Evolutionary conservation across 441 rosid genomes (phyloP), one percentile per base, ranked within the genome.

Genomic region (Populus hybrid): DNA sequence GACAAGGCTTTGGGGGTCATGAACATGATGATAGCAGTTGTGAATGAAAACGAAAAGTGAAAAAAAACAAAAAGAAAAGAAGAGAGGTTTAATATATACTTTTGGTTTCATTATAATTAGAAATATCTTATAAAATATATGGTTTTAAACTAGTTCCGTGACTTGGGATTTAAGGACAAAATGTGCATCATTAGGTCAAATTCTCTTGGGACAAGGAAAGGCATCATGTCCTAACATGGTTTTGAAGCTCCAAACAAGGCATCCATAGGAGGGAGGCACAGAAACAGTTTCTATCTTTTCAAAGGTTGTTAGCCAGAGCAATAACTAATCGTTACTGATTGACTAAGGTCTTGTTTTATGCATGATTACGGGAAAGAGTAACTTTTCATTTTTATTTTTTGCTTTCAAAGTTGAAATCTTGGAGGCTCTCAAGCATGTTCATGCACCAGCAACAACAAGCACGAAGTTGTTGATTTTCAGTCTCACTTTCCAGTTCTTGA

Each of bases 91-190:
- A 24, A 9, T 10, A 18, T 9, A 40, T 21, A 36, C 26, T 82
- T 64, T 75, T 23, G 40, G 69, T 69, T 65, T 67, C 71, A 40
- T 70, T 66, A 50, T 77, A 73, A 46, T 50, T 10, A 3, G 11
- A 9, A 61, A 5, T 26, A 69, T 72, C 63, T 35, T 2, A 38
- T 65, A 34, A 21, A 26, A 36, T 46, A 65, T 50, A 10, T 18
- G 19, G 68, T 59, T 12, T 40, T 57, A 40, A 53, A 69, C 9
- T 4, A 65, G 69, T 81, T 77, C 50, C n/a, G 42, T 75, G 80
- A 67, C 65, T 67, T 79, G 82, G 70, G 69, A 71, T 68, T 79
- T 57, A 77, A 70, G 80, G 80, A 75, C 80, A 67, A 72, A 71
- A 7, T 70, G 30, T 69, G 36, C 69, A 63, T 75, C 78, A 64